Base-by-base conservation (phyloP, 805 yeast species). In the Cyberlindnera bimundalis region DNA sequence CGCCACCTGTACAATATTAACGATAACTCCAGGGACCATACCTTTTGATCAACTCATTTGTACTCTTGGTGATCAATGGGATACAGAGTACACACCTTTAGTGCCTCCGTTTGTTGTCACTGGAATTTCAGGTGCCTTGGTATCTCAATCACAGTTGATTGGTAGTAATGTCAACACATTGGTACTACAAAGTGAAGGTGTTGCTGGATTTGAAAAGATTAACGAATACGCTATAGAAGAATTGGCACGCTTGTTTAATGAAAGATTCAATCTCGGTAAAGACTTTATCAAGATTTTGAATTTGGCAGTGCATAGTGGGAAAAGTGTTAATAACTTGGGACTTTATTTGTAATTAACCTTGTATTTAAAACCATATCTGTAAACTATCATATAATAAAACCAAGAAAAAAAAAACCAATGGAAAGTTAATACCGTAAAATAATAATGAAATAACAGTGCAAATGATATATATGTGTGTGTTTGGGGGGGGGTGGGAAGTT, bases 81-180 rank as follows among this genome's bases (percentile, higher is more conserved):
- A 17, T 1, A 21, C 28, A 1, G 36, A 39, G 2, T 44, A 56
- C 24, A 43, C 53, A 1, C 24, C 50, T 9, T 59, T 81, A 39
- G 61, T 56, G 16, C 85, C 87, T 2, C 88, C 87, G 0, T 82
- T 76, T 56, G 73, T 74, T 39, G 60, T 81, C 20, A 75, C 84
- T 1, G 85, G 84, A 0, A 68, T 76, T 18, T 50, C 71, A 8
- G 85, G 78, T n/a, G 65, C 74, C 1, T 45, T 67, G 5, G 54
- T 59, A 15, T 67, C 69, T 42, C 56, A 45, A 15, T 57, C 24
- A 17, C 48, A 24, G 16, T 23, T 23, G 13, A 4, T 52, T 48
- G 38, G 24, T 9, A 47, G n/a, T 27, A 43, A 17, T 42, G 51
- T 46, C 24, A 40, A 29, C 45, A 56, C 25, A 8, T 48, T 42